These are phyloP conservation scores for Artemisia argyi DNA, from an alignment of 129 eudicot genomes.

Conservation along the genomic window DNA sequence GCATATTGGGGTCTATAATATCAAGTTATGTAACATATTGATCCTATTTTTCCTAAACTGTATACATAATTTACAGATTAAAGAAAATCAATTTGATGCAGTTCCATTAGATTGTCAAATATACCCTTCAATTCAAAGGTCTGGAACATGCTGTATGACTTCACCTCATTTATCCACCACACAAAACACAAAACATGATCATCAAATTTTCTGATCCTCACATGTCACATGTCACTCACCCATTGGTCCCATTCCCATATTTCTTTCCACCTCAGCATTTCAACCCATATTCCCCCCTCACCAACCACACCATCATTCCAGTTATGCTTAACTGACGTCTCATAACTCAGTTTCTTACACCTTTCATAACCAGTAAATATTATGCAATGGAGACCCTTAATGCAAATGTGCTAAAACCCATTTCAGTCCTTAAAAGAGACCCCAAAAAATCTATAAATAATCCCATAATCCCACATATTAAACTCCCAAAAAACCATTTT, in stretches of 20 bases:
- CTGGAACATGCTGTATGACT: conserved; percentile 8
- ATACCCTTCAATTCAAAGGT: neutral
- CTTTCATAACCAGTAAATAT: conserved; percentile 5
- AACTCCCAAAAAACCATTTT: conserved; percentile 33
- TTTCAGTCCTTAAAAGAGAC: conserved; percentile 60
- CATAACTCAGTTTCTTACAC: neutral
- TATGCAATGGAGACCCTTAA: conserved; percentile 91
- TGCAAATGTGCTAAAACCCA: conserved; percentile 66
- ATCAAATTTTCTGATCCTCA: conserved; percentile 42
- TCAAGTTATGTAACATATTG: no score
- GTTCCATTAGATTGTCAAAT: neutral
- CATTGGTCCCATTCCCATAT: conserved; percentile 35
- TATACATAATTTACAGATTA: no score
- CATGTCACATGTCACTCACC: conserved; percentile 42
- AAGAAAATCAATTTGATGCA: neutral
- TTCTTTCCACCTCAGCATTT: conserved; percentile 49
- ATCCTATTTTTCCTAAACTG: no score
- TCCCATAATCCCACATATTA: conserved; percentile 24
- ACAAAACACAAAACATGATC: conserved; percentile 40
- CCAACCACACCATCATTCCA: conserved; percentile 2
- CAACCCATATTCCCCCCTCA: conserved; percentile 34
- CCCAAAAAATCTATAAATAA: conserved; percentile 43
- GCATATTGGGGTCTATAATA: no score
- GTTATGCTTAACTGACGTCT: conserved; percentile 24
- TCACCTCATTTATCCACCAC: conserved; percentile 28